phyloP scores from a whole-genome alignment of 129 eudicot genomes.

The sunflower (Helianthus annuus) region DNA sequence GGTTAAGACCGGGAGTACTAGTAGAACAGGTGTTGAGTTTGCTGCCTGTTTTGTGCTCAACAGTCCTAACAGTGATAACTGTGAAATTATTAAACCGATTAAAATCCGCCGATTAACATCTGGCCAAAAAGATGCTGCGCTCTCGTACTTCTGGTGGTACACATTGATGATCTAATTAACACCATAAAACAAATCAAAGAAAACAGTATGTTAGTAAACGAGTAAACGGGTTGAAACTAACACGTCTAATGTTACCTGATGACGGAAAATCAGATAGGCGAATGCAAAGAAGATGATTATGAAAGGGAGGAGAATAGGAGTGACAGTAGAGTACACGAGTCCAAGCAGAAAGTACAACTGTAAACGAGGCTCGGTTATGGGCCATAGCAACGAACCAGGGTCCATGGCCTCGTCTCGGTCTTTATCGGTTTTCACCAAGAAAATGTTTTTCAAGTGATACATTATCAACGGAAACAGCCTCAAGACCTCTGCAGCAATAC shows the following conservation, averaged over 20 bases:
- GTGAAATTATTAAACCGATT: constrained; percentile 72
- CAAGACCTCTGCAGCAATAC: constrained; percentile 79
- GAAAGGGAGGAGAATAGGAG: constrained; percentile 87
- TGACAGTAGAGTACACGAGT: constrained; percentile 73
- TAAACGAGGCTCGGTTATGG: constrained; percentile 76
- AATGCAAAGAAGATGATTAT: constrained; percentile 78
- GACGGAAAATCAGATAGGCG: constrained; percentile 77
- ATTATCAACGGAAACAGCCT: constrained; percentile 64
- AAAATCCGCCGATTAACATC: constrained; percentile 82
- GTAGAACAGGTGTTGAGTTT: constrained; percentile 56
- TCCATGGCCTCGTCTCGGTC: constrained; percentile 92
- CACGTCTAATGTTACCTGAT: constrained; percentile 58
- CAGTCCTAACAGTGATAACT: constrained; percentile 71
- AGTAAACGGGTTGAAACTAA: too few relatives aligned
- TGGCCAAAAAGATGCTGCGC: constrained; percentile 95
- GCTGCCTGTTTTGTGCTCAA: constrained; percentile 69
- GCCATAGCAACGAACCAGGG: constrained; percentile 68
- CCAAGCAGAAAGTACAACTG: constrained; percentile 86
- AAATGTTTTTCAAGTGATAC: constrained; percentile 76
- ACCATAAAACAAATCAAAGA: constrained; percentile 4
- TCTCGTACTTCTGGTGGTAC: constrained; percentile 88
- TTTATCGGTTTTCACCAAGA: constrained; percentile 81
- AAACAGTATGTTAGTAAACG: constrained; percentile 17
- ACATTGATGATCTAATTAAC: constrained; percentile 76
- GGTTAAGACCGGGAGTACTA: constrained; percentile 76